Conservation (phyloP, 257 asterid genomes). For the Solanum ahanhuiri region DNA sequence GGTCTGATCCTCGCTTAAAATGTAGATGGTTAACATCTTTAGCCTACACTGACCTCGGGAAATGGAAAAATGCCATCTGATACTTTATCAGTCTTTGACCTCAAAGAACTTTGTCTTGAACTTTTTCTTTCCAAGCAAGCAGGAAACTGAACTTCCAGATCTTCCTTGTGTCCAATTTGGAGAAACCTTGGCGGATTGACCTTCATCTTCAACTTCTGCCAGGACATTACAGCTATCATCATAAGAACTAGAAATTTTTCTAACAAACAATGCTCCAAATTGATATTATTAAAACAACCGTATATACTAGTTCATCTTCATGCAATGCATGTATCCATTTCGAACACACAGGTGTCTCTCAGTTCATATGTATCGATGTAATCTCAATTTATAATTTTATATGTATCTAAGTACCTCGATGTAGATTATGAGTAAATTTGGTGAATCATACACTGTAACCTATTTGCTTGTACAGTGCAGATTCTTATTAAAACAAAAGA, state of each 20-base stretch:
- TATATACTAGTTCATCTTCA: background rate
- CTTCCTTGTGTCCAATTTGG: conserved; percentile 53
- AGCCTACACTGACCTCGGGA: conserved; percentile 58
- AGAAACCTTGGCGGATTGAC: conserved; percentile 78
- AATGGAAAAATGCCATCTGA: conserved; percentile 35
- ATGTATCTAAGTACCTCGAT: background rate
- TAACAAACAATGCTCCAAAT: background rate
- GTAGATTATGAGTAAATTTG: background rate
- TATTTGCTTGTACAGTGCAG: background rate
- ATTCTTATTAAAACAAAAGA: background rate
- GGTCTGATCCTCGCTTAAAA: conserved; percentile 1
- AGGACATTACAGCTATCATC: conserved; percentile 11
- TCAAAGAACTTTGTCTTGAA: conserved; percentile 20
- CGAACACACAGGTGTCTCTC: background rate
- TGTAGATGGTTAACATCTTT: conserved; percentile 4
- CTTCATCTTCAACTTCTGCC: conserved; percentile 88
- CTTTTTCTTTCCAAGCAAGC: conserved; percentile 44
- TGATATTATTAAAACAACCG: background rate
- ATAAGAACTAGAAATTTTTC: conserved; percentile 5
- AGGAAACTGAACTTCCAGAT: conserved; percentile 58
- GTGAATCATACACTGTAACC: background rate
- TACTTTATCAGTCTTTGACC: conserved; percentile 21
- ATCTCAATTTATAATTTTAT: background rate
- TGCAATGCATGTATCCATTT: background rate
- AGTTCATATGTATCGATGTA: background rate